Percentiles rank a stretch among this genome's conserved stretches.
Evolutionary conservation across 2,329 filamentous ascomycete species (phyloP).

Genomic region (Apiospora koreana): DNA sequence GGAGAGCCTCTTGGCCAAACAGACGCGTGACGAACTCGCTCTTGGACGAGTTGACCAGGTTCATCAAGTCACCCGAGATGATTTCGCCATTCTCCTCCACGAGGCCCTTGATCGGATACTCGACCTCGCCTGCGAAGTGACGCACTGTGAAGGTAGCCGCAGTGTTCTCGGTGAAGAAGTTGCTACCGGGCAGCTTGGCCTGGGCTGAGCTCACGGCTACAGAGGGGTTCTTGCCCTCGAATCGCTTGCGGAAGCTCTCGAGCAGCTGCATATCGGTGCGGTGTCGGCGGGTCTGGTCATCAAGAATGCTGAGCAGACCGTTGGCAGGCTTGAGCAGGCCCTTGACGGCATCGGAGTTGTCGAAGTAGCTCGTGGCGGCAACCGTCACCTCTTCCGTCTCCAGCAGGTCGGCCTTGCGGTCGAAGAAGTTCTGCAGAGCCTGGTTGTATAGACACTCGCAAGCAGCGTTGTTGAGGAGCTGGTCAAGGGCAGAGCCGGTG

Average conservation of each 20-base stretch:
- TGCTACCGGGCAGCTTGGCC: conserved; percentile 79
- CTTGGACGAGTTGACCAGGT: conserved; percentile 84
- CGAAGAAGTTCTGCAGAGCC: conserved; percentile 93
- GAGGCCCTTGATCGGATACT: conserved; percentile 84
- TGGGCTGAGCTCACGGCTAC: conserved; percentile 78
- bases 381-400: conserved; percentile 93
- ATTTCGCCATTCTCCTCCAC: conserved; percentile 96
- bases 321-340: conserved; percentile 91
- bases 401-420: conserved; percentile 87
- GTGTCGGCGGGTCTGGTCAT: conserved; percentile 91
- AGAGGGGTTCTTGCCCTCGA: conserved; percentile 90
- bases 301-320: conserved; percentile 88
- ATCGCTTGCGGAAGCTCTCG: conserved; percentile 88
- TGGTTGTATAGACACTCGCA: conserved; percentile 92
- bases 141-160: conserved; percentile 84
- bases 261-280: conserved; percentile 87
- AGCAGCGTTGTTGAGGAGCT: conserved; percentile 92
- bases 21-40: conserved; percentile 87
- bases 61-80: conserved; percentile 94
- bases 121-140: conserved; percentile 95
- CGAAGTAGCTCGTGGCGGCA: conserved; percentile 92
- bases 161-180: conserved; percentile 82
- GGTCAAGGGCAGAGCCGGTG: conserved; percentile 84
- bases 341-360: conserved; percentile 93
- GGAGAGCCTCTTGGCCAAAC: conserved; percentile 93